Base-by-base conservation (phyloP, 495 filamentous ascomycete genomes). In the Talaromyces proteolyticus region DNA sequence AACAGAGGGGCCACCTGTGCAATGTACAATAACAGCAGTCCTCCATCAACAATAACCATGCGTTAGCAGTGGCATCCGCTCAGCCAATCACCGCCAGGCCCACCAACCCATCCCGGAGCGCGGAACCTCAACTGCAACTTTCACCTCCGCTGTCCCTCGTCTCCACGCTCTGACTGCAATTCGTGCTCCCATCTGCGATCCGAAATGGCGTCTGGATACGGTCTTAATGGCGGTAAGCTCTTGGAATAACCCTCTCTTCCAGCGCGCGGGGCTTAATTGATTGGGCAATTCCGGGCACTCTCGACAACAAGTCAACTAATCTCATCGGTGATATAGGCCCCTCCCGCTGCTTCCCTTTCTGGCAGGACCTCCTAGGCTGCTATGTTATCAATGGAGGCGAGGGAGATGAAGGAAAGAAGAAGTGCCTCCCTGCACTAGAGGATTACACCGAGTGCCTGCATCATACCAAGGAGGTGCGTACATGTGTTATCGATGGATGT, bases 371-470 rank as follows among this genome's bases (percentile, higher is more conserved):
- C 48, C 82, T 94, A 54, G 86, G 86, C 57, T 94, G 89, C 79
- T 94, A 94, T 64, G 87, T 92, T 42, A 79, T 91, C 62, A 91
- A 92, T 68, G 83, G 86, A 43, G 77, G 73, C 46, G 68, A 82
- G 40, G 84, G 88, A 19, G 85, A 91, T 59, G 76, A 81, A 8
- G 91, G 91, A 41, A 92, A 88, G 72, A 86, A 83, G 74, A 96
- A 95, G 75, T 99, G 93, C 66, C 63, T 77, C 37, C 88, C 88
- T n/a, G 84, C 82, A 25, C 72, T 95, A 55, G 93, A 97, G 63
- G 93, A 99, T 62, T 97, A 97, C 77, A 88, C 95, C 70, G 93
- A 98, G 75, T 98, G 94, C 74, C 76, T 98, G 62, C 92, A 98
- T 66, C 93, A 98, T 77, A 86, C 80, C 71, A 96, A 97, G 74